Percentiles rank a stretch among this genome's conserved stretches.
These are phyloP conservation scores for Letharia lupina DNA, from an alignment of 495 filamentous ascomycete genomes.

Conservation along the genomic window DNA sequence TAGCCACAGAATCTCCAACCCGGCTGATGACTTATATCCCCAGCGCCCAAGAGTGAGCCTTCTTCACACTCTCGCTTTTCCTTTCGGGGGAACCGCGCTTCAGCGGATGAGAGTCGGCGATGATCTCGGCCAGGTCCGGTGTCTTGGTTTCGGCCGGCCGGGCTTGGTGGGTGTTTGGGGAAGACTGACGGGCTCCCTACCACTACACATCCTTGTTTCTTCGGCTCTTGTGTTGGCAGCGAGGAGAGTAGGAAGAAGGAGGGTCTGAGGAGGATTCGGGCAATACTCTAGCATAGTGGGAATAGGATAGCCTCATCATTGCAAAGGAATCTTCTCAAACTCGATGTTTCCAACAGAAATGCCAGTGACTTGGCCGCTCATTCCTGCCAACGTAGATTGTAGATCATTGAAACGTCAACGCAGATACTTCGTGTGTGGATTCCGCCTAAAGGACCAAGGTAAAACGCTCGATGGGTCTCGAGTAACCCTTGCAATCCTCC, in stretches of 20 bases:
- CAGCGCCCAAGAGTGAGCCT: constrained; percentile 64
- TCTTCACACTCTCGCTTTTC: constrained; percentile 44
- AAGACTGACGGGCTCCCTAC: constrained; percentile 56
- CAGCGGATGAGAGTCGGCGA: constrained; percentile 55
- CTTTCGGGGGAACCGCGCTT: constrained; percentile 11
- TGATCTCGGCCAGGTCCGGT: constrained; percentile 58
- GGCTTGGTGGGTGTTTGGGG: constrained; percentile 58
- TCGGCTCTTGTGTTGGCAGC: neutral
- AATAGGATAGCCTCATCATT: too few species aligned
- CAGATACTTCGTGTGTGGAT: too few species aligned
- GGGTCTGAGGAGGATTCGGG: too few species aligned
- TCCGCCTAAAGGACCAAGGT: too few species aligned
- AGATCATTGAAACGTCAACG: too few species aligned
- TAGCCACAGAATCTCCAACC: constrained; percentile 69
- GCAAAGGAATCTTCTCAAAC: too few species aligned
- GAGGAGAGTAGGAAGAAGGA: neutral
- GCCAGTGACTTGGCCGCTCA: too few species aligned
- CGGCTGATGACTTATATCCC: constrained; percentile 65
- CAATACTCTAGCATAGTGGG: too few species aligned
- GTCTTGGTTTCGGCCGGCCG: constrained; percentile 56
- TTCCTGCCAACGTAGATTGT: too few species aligned
- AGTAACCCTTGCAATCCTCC: too few species aligned
- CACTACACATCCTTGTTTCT: neutral
- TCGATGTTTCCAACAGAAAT: too few species aligned
- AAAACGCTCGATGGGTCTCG: too few species aligned